A percentile compares a stretch with the other conserved stretches of the same genome.
These are phyloP conservation scores for Pythium dissotocum DNA, from an alignment of 352 stramenopile genomes.

Conservation along the genomic window DNA sequence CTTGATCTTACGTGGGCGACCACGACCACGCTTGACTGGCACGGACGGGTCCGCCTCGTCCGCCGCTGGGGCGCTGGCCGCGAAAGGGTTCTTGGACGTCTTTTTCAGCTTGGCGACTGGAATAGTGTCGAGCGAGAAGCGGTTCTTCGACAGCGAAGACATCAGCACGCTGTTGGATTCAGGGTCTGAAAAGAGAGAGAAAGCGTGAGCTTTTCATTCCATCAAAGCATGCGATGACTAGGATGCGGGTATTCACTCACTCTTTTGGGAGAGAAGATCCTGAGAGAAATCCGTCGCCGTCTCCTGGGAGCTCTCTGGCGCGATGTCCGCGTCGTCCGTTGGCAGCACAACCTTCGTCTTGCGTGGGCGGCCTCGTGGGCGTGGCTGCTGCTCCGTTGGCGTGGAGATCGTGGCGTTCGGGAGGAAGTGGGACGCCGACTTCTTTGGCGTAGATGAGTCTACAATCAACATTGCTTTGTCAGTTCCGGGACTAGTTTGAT, in stretches of 20 bases:
- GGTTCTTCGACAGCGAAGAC: slow-evolving; percentile 63
- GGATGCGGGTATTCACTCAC: slow-evolving; percentile 25
- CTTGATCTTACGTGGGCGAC: slow-evolving; percentile 23
- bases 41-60: neutral
- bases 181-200: slow-evolving; percentile 31
- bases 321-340: slow-evolving; percentile 28
- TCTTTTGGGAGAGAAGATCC: slow-evolving; percentile 52
- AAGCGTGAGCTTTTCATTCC: neutral
- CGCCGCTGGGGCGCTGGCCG: slow-evolving; percentile 27
- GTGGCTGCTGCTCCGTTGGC: slow-evolving; percentile 23
- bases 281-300: slow-evolving; percentile 36
- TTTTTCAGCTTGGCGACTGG: slow-evolving; percentile 82
- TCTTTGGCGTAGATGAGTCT: slow-evolving; percentile 13
- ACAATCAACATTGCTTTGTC: neutral
- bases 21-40: slow-evolving; percentile 12
- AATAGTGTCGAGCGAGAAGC: slow-evolving; percentile 75
- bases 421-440: slow-evolving; percentile 4
- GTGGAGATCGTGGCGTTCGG: slow-evolving; percentile 12
- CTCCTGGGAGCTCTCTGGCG: slow-evolving; percentile 42
- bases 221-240: neutral
- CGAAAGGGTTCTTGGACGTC: slow-evolving; percentile 78
- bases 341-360: slow-evolving; percentile 34
- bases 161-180: slow-evolving; percentile 67
- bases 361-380: slow-evolving; percentile 25
- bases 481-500: neutral